Evolutionary conservation across 345 rosid genomes (phyloP), one percentile per base, ranked within the genome.

Genomic region (Linum trigynum): DNA sequence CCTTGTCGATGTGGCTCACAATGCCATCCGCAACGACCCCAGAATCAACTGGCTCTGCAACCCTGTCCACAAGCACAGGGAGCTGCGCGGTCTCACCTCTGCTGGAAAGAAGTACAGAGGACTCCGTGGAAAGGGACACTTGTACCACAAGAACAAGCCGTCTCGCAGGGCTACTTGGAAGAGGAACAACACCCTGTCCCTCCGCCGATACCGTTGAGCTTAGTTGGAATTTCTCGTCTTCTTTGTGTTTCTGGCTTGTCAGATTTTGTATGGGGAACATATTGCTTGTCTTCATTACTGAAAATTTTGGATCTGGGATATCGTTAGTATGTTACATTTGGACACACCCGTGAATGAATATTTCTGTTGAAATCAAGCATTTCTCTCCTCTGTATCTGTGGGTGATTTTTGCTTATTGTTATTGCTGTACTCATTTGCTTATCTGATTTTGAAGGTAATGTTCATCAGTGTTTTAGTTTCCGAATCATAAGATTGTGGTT

Each of bases 81-180:
- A 74, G 67, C 53, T 94, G 15, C 86, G 97, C 7, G 97, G 99
- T 4, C 92, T 90, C 17, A 94, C 99, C 0, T 88, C 99, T 2
- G 97, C 92, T 15, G 97, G 97, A 65, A 94, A 89, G 92, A 83
- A 91, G 68, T 83, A 88, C 88, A 83, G 96, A 67, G 99, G 99
- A 57, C 82, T 94, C 0, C 92, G 88, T 0, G 99, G 99, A 69
- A 94, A 77, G 76, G 99, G 99, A 9, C 97, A 88, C 78, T 61
- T 41, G 64, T 74, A 88, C 87, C 97, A 88, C 86, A 94, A 91
- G 85, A 80, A 82, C 10, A 86, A 97, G 1, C 97, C 97, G 1
- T 94, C 99, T 43, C 90, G 97, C 77, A 83, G 97, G 67, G 95
- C 96, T 11, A 94, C 90, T 65, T 94, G 99, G 99, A 94, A 94